Evolutionary conservation across 805 yeast species (phyloP).

Genomic region (Candida silvicultrix): DNA sequence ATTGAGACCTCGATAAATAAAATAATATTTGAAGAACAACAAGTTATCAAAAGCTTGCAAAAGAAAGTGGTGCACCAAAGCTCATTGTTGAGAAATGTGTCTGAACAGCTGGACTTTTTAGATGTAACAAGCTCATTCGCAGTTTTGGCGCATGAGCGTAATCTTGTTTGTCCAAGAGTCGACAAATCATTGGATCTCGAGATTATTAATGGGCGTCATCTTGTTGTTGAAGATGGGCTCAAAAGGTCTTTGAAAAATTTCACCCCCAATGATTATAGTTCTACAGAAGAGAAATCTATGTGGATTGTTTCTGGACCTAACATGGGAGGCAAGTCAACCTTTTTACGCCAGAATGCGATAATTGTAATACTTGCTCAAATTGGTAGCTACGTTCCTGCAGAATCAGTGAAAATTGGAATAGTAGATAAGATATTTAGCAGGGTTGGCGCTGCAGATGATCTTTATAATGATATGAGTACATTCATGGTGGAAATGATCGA

Average conservation of each 20-base stretch:
- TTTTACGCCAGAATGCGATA: conserved; percentile 83
- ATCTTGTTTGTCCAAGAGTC: conserved; percentile 61
- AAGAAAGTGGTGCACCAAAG: conserved; percentile 37
- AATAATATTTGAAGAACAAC: conserved; percentile 50
- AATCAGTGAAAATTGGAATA: conserved; percentile 67
- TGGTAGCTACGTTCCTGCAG: conserved; percentile 84
- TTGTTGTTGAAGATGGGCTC: conserved; percentile 78
- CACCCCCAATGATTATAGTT: conserved; percentile 75
- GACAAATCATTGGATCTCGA: conserved; percentile 39
- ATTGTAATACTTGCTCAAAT: conserved; percentile 82
- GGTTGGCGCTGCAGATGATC: conserved; percentile 97
- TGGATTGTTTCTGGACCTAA: conserved; percentile 90
- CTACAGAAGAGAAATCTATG: conserved; percentile 49
- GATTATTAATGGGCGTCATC: conserved; percentile 68
- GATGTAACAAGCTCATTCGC: conserved; percentile 77
- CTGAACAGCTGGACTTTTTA: conserved; percentile 51
- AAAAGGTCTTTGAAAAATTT: conserved; percentile 32
- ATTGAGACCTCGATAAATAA: conserved; percentile 38
- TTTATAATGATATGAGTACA: conserved; percentile 90
- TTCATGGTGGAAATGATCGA: conserved; percentile 97
- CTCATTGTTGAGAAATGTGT: conserved; percentile 40
- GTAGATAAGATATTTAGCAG: conserved; percentile 91
- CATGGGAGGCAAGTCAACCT: conserved; percentile 97
- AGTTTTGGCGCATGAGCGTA: conserved; percentile 57
- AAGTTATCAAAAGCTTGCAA: conserved; percentile 44